Percentiles rank a stretch among this genome's conserved stretches.
phyloP scores from a whole-genome alignment of 192 early-diverging fungal genomes.

The Paraglomus brasilianum region DNA sequence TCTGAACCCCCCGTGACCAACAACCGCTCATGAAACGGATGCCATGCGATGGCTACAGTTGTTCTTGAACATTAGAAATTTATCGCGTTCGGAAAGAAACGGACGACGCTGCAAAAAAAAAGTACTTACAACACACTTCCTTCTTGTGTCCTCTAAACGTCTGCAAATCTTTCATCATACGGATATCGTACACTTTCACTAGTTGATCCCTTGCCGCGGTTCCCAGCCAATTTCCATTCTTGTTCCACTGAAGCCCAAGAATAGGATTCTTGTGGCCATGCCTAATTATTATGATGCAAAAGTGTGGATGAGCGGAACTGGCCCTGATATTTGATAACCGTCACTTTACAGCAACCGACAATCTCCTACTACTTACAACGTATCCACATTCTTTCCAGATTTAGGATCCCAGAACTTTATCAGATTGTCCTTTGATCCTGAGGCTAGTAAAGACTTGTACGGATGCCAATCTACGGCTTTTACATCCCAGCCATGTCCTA shows the following conservation, averaged over 20 bases:
- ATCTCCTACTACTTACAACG: slow-evolving; percentile 71
- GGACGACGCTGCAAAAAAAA: background rate
- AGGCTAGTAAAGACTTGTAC: slow-evolving; percentile 85
- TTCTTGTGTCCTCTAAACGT: slow-evolving; percentile 84
- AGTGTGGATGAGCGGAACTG: background rate
- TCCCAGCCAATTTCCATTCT: slow-evolving; percentile 95
- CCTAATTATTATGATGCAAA: slow-evolving; percentile 39
- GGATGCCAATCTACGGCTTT: slow-evolving; percentile 98
- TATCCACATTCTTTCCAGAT: slow-evolving; percentile 78
- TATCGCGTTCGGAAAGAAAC: background rate
- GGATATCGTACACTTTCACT: slow-evolving; percentile 91
- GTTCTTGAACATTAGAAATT: background rate
- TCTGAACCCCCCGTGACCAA: slow-evolving; percentile 92
- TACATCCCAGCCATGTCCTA: slow-evolving; percentile 96
- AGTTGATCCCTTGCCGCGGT: slow-evolving; percentile 88
- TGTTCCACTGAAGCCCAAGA: slow-evolving; percentile 88
- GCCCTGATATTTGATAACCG: background rate
- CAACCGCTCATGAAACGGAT: slow-evolving; percentile 88
- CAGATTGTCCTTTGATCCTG: slow-evolving; percentile 92
- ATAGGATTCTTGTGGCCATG: slow-evolving; percentile 95
- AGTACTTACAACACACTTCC: slow-evolving; percentile 75
- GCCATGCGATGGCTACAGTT: slow-evolving; percentile 81
- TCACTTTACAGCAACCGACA: no score
- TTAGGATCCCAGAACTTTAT: slow-evolving; percentile 99
- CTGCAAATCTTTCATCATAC: slow-evolving; percentile 88